phyloP scores from a whole-genome alignment of 768 basidiomycete species.

The Amyloporia xantha region DNA sequence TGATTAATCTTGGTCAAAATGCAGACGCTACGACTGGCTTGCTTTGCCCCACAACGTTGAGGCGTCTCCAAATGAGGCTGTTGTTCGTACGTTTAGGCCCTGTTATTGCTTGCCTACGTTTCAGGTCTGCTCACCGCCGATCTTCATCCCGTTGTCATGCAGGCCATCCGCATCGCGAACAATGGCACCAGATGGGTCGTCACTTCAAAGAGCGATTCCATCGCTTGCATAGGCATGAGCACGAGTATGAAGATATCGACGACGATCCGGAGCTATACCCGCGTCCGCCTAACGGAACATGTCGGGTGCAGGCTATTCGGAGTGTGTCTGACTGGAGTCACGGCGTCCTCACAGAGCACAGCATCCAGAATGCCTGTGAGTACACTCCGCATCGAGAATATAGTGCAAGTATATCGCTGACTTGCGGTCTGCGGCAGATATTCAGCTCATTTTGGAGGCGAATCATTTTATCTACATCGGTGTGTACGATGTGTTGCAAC shows the following conservation, averaged over 20 bases:
- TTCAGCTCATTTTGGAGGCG: slow-evolving; percentile 74
- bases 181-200: slow-evolving; percentile 51
- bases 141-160: neutral
- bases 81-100: slow-evolving; percentile 53
- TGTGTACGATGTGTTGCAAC: slow-evolving; percentile 28
- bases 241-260: slow-evolving; percentile 24
- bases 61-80: slow-evolving; percentile 57
- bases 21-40: slow-evolving; percentile 59
- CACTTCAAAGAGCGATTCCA: slow-evolving; percentile 65
- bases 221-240: slow-evolving; percentile 17
- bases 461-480: slow-evolving; percentile 92
- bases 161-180: slow-evolving; percentile 64
- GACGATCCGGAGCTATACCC: slow-evolving; percentile 37
- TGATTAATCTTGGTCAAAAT: no score
- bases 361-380: slow-evolving; percentile 91
- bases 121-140: neutral
- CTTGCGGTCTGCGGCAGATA: no score
- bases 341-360: slow-evolving; percentile 82
- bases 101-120: no score
- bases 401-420: neutral
- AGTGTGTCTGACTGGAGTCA: slow-evolving; percentile 93
- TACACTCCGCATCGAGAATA: slow-evolving; percentile 12
- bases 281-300: slow-evolving; percentile 41
- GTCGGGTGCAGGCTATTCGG: slow-evolving; percentile 75
- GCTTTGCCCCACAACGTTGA: slow-evolving; percentile 71